Conservation (phyloP, 805 yeast genomes). For the Metschnikowia colocasiae region DNA sequence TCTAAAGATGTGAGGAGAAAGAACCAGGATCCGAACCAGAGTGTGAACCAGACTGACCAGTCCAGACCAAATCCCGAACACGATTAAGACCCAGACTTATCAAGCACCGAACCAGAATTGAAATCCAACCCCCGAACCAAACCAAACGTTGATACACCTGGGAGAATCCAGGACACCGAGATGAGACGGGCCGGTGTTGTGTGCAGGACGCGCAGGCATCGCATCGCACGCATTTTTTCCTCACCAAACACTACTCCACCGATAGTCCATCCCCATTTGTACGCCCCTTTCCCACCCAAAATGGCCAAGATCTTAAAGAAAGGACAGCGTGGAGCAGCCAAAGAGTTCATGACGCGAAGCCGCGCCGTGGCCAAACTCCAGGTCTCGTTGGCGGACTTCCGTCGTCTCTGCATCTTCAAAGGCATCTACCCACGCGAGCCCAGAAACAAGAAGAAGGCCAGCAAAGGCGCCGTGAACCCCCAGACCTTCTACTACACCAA, state of each 20-base stretch:
- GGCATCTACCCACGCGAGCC: constrained; percentile 98
- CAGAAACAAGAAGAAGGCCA: constrained; percentile 90
- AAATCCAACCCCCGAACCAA: too few relatives aligned
- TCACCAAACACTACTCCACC: neutral
- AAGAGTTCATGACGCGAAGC: constrained; percentile 87
- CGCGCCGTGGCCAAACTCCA: constrained; percentile 92
- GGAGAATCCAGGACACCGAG: too few relatives aligned
- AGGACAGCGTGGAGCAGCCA: constrained; percentile 84
- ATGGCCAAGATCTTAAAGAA: constrained; percentile 76
- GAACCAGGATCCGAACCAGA: too few relatives aligned
- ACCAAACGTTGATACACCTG: too few relatives aligned
- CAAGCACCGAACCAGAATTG: too few relatives aligned
- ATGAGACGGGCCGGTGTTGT: too few relatives aligned
- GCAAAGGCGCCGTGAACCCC: constrained; percentile 96
- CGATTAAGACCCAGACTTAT: too few relatives aligned
- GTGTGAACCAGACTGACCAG: too few relatives aligned
- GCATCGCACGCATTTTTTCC: constrained; percentile 4
- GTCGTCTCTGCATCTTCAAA: constrained; percentile 94
- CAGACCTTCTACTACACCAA: constrained; percentile 90
- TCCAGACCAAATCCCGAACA: too few relatives aligned
- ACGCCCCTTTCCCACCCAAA: constrained; percentile 4
- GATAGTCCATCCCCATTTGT: neutral
- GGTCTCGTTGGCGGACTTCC: constrained; percentile 91
- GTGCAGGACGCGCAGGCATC: neutral
- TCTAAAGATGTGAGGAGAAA: too few relatives aligned